Evolutionary conservation across 495 filamentous ascomycete species (phyloP), one percentile per base, ranked within the genome.

Genomic region (Penicillium arizonense): DNA sequence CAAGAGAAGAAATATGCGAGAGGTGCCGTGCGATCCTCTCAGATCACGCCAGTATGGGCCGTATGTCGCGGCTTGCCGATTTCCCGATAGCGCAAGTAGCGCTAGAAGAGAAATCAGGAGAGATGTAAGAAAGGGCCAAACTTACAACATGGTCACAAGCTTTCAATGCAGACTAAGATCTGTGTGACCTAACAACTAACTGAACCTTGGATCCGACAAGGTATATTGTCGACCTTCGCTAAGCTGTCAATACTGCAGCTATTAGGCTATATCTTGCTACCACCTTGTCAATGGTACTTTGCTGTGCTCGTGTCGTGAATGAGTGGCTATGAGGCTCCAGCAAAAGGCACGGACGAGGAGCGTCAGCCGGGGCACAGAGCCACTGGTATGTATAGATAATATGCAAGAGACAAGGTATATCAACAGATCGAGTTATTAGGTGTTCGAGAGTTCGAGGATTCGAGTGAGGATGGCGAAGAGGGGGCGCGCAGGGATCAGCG

Each of bases 91-190:
- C 7, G 28, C 28, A 5, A 30, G 6, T 8, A 12, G 41, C 13
- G 28, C 5, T 24, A 16, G 26, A 28, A 23, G 2, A 35, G 32
- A 21, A 35, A 16, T 36, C 1, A 14, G 24, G 14, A 44, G 37
- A 26, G 6, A 57, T 14, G 13, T 36, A 30, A 51, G 39, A 44
- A 42, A 41, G 23, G 39, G 49, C 12, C 16, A 33, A 21, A 50
- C 70, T 74, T 68, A 74, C 70, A 74, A 74, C 70, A 74, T 74
- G 58, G 47, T 53, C 34, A 49, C 45, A 41, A 39, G 54, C 45
- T 40, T 55, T 44, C 7, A 36, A 53, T 47, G 45, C 32, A 37
- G 50, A 30, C 40, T 33, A 36, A 45, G 44, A 56, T 41, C 34
- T 39, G 47, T 50, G 56, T 49, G 30, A 59, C 55, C 44, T 2